These are phyloP conservation scores for Allium cepa DNA, from an alignment of 106 monocot genomes.

Conservation along the genomic window DNA sequence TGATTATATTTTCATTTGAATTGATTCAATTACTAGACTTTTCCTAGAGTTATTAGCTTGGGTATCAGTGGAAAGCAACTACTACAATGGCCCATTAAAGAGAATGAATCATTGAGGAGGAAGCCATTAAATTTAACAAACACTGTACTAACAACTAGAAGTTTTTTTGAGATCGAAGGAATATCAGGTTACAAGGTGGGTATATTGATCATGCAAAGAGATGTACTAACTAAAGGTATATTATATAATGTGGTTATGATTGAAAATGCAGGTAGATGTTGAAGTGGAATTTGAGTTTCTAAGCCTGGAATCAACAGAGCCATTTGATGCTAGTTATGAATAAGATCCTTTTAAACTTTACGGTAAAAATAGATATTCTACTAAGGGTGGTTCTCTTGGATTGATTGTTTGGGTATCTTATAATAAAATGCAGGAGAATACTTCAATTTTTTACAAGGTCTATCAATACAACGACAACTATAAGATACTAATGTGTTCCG, in stretches of 20 bases:
- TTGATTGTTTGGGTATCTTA: constrained; percentile 35
- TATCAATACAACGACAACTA: constrained; percentile 15
- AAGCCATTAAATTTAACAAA: not conserved
- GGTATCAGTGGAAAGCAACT: not conserved
- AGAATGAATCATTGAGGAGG: constrained; percentile 1
- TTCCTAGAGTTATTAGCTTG: not conserved
- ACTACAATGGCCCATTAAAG: not conserved
- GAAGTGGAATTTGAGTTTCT: constrained; percentile 52
- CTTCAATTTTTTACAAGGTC: constrained; percentile 41
- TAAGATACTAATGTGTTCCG: constrained; percentile 39
- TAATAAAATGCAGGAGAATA: constrained; percentile 23
- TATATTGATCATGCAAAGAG: not conserved
- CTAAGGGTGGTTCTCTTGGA: constrained; percentile 42
- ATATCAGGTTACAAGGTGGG: not conserved
- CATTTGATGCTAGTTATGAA: constrained; percentile 19
- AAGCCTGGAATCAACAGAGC: constrained; percentile 36
- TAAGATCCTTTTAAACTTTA: constrained; percentile 25
- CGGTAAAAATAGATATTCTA: constrained; percentile 8
- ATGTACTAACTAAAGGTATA: too few relatives aligned
- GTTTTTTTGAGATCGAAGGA: not conserved
- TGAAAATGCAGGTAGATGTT: constrained; percentile 46
- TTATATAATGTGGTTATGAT: too few relatives aligned
- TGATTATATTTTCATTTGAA: not conserved
- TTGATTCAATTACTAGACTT: not conserved
- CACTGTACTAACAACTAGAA: not conserved